Conservation (phyloP, 2,329 filamentous ascomycete species). For the Aureobasidium sp. region DNA sequence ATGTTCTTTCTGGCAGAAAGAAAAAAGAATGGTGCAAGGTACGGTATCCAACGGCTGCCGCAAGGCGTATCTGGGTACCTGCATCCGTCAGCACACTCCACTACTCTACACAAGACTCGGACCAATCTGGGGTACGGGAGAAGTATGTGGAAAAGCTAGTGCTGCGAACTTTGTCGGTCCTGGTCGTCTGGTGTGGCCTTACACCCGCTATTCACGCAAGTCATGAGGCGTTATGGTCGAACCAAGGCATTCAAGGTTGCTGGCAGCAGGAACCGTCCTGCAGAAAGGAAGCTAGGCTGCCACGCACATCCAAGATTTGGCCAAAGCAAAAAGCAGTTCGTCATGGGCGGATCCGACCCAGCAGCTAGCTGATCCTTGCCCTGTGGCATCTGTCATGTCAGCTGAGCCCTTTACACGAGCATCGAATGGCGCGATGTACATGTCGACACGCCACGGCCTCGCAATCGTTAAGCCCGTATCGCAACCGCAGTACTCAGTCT, state of each 20-base stretch:
- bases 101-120: neutral
- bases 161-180: neutral
- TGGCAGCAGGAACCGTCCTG: neutral
- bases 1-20: neutral
- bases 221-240: neutral
- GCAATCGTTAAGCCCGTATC: neutral
- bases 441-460: neutral
- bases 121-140: neutral
- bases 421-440: neutral
- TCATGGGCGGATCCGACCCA: neutral
- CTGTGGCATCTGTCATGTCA: neutral
- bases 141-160: neutral
- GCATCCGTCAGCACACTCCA: constrained; percentile 11
- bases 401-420: neutral
- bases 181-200: neutral
- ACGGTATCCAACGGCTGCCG: neutral
- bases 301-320: neutral
- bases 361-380: neutral
- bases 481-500: neutral
- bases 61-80: constrained; percentile 10
- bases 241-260: neutral
- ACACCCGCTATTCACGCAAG: neutral
- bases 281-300: neutral
- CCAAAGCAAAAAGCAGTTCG: neutral
- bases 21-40: neutral